A percentile compares a stretch with the other conserved stretches of the same genome.
Evolutionary conservation across 2,329 filamentous ascomycete species (phyloP).

Genomic region (Lizonia empirigonia): DNA sequence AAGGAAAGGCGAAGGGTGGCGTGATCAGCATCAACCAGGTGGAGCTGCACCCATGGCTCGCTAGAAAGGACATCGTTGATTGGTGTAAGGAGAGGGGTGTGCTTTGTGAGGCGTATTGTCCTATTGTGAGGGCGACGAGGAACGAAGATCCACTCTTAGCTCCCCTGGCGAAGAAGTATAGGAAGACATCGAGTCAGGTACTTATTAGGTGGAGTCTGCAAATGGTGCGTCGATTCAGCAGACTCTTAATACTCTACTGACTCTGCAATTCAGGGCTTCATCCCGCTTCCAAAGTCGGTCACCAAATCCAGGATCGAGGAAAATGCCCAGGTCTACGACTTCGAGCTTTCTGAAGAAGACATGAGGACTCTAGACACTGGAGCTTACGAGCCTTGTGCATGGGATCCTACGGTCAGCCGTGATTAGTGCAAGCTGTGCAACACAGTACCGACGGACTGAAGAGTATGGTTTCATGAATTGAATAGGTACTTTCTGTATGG

Average conservation of each 20-base stretch:
- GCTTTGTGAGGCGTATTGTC: constrained; percentile 56
- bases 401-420: constrained; percentile 60
- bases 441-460: background rate
- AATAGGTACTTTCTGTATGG: constrained; percentile 5
- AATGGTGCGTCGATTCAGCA: constrained; percentile 30
- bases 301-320: constrained; percentile 65
- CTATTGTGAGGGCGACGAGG: constrained; percentile 52
- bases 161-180: constrained; percentile 60
- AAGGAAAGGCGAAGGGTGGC: constrained; percentile 68
- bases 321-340: constrained; percentile 65
- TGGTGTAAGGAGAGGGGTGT: constrained; percentile 69
- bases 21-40: constrained; percentile 79
- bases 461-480: constrained; percentile 10
- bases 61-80: constrained; percentile 75
- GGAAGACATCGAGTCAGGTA: constrained; percentile 64
- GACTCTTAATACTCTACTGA: background rate
- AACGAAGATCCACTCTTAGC: constrained; percentile 60
- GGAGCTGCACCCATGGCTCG: constrained; percentile 89
- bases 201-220: constrained; percentile 63
- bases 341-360: constrained; percentile 63
- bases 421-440: constrained; percentile 36
- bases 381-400: constrained; percentile 62
- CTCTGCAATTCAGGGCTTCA: constrained; percentile 56
- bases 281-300: constrained; percentile 67
- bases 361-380: constrained; percentile 62